These are phyloP conservation scores for Yarrowia galli DNA, from an alignment of 1,139 yeast species.

Conservation along the genomic window DNA sequence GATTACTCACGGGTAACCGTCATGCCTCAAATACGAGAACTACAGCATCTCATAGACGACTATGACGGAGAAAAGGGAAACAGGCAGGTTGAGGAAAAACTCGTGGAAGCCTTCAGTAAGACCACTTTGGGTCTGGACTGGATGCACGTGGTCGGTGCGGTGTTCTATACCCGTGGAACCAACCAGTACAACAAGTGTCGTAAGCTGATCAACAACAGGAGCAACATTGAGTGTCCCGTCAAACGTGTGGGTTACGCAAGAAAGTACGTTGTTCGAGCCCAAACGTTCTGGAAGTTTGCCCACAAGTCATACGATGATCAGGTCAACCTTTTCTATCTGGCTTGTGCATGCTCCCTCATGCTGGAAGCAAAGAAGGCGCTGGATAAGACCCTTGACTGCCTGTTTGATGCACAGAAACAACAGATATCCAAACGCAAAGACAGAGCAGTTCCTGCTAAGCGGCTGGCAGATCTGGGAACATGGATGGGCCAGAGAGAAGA, in stretches of 20 bases:
- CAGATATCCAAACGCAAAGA: conserved; percentile 11
- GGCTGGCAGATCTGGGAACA: neutral
- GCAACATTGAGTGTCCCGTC: neutral
- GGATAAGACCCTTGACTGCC: neutral
- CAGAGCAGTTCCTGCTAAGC: conserved; percentile 1
- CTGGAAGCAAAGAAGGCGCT: neutral
- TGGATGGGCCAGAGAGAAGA: conserved; percentile 13
- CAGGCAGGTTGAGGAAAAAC: neutral
- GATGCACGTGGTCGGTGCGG: conserved; percentile 18
- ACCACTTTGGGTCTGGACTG: conserved; percentile 23
- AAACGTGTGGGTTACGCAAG: neutral
- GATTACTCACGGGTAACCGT: conserved; percentile 5
- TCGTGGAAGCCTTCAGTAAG: neutral
- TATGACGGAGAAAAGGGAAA: conserved; percentile 12
- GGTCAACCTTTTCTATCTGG: conserved; percentile 14
- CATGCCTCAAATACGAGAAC: conserved; percentile 3
- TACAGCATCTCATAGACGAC: conserved; percentile 16
- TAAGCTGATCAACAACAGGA: conserved; percentile 24
- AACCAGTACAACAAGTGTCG: conserved; percentile 26
- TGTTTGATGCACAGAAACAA: conserved; percentile 10
- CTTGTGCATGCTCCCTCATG: conserved; percentile 3
- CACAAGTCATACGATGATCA: neutral
- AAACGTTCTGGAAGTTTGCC: conserved; percentile 5
- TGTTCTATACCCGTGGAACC: conserved; percentile 1
- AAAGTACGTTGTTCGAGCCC: neutral